These are phyloP conservation scores for Aspergillus affinis DNA, from an alignment of 495 filamentous ascomycete species.

Conservation along the genomic window DNA sequence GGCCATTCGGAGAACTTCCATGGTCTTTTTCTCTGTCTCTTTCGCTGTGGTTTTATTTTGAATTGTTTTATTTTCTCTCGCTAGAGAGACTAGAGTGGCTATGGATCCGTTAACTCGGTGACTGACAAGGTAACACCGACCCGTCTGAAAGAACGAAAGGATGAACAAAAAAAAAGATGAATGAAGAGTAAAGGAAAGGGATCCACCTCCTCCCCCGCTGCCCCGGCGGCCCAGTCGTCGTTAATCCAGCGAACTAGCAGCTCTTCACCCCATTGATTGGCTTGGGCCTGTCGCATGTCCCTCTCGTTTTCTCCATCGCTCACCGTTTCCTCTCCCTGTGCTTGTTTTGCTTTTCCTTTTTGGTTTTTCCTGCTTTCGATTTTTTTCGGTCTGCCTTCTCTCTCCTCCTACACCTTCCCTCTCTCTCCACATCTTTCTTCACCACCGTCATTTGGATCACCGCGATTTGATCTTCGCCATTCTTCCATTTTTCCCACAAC, in stretches of 20 bases:
- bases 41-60: too few relatives aligned
- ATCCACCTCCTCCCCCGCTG: constrained; percentile 23
- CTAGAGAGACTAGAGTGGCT: too few relatives aligned
- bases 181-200: neutral
- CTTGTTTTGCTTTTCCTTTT: constrained; percentile 12
- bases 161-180: too few relatives aligned
- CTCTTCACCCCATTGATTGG: constrained; percentile 12
- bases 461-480: too few relatives aligned
- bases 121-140: too few relatives aligned
- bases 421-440: constrained; percentile 1
- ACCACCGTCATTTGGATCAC: too few relatives aligned
- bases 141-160: too few relatives aligned
- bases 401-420: neutral
- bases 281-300: constrained; percentile 10
- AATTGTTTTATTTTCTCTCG: too few relatives aligned
- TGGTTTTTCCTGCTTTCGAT: constrained; percentile 3
- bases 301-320: constrained; percentile 25
- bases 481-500: constrained; percentile 21
- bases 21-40: too few relatives aligned
- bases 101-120: too few relatives aligned
- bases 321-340: constrained; percentile 20
- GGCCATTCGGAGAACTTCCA: too few relatives aligned
- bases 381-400: constrained; percentile 12
- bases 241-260: constrained; percentile 10
- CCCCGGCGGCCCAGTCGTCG: constrained; percentile 18